Evolutionary conservation across 768 basidiomycete species (phyloP), one percentile per base, ranked within the genome.

Genomic region (Tephrocybe sp.): DNA sequence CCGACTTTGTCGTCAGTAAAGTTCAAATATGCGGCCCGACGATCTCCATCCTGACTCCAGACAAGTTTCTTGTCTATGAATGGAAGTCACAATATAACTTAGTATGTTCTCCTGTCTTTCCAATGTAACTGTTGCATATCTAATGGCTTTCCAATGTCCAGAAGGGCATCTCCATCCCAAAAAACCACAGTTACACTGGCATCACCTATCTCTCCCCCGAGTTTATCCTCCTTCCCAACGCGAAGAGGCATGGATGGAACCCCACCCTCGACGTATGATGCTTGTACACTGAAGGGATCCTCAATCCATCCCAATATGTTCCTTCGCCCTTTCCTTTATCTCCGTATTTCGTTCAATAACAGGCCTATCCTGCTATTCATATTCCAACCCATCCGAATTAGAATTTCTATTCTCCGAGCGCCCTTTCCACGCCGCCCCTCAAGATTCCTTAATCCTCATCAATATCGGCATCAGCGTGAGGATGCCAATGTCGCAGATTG

Each of bases 351-450:
- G 73, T 50, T 66, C 11, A 5, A 30, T 74, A n/a, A n/a, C n/a
- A n/a, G n/a, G n/a, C n/a, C n/a, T n/a, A n/a, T n/a, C n/a, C n/a
- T n/a, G n/a, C n/a, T n/a, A n/a, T 8, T 66, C 67, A 3, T 74
- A 80, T 54, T 76, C 74, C 24, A 76, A 74, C 55, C 75, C 76
- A 0, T 55, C 62, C 0, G 52, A 58, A 20, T 51, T 48, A 23
- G 48, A 20, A 30, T 34, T 45, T 14, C 37, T 50, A 41, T 36
- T 48, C 49, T 47, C 55, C 47, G 40, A 45, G 26, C 56, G 39
- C 50, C 62, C 68, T 8, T 70, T 70, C 58, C 51, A 55, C 34
- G 21, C 60, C 41, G 54, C 59, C 23, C 48, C 58, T 1, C 36
- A 64, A 21, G 62, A 72, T 23, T 57, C 72, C 6, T 66, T 73